These are phyloP conservation scores for Candida dajiaensis DNA, from an alignment of 805 yeast species.

Conservation along the genomic window DNA sequence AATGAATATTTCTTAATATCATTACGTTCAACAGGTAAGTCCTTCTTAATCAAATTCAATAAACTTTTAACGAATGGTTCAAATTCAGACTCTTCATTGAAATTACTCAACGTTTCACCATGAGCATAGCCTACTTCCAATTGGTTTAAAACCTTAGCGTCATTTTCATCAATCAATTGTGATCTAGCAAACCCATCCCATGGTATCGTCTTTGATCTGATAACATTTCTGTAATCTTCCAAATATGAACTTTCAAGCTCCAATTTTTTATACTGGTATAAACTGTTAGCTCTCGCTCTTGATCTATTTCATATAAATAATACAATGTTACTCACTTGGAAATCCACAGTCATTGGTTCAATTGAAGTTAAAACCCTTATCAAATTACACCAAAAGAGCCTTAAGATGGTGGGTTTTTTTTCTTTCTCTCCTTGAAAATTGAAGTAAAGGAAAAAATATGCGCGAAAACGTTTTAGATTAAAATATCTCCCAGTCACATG, in stretches of 20 bases:
- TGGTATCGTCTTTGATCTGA: slow-evolving; percentile 76
- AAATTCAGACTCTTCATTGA: slow-evolving; percentile 32
- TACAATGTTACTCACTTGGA: background rate
- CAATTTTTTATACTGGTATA: slow-evolving; percentile 28
- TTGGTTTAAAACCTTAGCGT: slow-evolving; percentile 42
- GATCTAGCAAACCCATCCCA: slow-evolving; percentile 90
- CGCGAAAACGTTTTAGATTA: background rate
- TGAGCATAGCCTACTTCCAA: slow-evolving; percentile 28
- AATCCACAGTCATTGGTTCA: background rate
- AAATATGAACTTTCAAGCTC: slow-evolving; percentile 60
- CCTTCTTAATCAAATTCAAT: slow-evolving; percentile 46
- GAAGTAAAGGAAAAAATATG: too few species aligned
- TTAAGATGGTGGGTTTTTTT: too few species aligned
- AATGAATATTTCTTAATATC: slow-evolving; percentile 55
- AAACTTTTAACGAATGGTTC: slow-evolving; percentile 50
- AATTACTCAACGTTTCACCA: slow-evolving; percentile 33
- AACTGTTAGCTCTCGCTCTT: too few species aligned
- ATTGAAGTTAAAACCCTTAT: too few species aligned
- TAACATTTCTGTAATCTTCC: slow-evolving; percentile 57
- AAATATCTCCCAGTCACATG: background rate
- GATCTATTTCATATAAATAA: too few species aligned
- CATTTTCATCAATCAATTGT: slow-evolving; percentile 56
- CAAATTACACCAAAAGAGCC: too few species aligned
- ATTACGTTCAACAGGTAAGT: slow-evolving; percentile 49
- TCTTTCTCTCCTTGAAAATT: background rate